phyloP scores from a whole-genome alignment of 2,329 filamentous ascomycete species.

The Colletotrichum sp. region DNA sequence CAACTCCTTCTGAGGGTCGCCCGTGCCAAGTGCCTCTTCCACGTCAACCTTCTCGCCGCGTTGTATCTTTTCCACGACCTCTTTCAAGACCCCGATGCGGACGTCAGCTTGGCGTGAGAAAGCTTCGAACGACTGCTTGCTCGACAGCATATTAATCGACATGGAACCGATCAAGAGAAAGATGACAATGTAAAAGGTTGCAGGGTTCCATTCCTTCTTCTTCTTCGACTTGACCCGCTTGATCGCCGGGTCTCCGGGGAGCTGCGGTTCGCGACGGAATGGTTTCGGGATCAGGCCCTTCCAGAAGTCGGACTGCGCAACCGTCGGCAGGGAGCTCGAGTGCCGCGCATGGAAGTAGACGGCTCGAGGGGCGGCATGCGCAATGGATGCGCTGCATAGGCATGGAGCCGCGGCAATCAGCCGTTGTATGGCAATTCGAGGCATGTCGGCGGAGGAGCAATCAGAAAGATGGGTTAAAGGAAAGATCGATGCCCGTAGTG shows the following conservation, averaged over 20 bases:
- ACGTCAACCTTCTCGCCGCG: constrained; percentile 83
- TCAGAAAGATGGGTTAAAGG: neutral
- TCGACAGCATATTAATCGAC: constrained; percentile 87
- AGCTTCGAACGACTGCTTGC: constrained; percentile 76
- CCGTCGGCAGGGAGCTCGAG: constrained; percentile 50
- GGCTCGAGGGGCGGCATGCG: neutral
- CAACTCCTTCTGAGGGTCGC: constrained; percentile 73
- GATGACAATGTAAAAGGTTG: constrained; percentile 81
- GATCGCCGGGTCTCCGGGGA: constrained; percentile 30
- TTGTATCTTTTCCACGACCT: constrained; percentile 75
- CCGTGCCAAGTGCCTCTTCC: constrained; percentile 79
- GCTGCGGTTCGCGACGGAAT: constrained; percentile 51
- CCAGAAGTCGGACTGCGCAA: constrained; percentile 70
- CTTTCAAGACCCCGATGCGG: constrained; percentile 76
- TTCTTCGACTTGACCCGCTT: constrained; percentile 44
- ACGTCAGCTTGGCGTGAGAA: constrained; percentile 80
- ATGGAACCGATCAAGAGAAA: constrained; percentile 92
- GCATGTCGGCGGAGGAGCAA: neutral
- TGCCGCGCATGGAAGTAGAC: constrained; percentile 24
- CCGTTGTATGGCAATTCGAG: neutral
- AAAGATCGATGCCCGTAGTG: neutral
- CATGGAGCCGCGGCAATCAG: constrained; percentile 1
- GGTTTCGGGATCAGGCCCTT: constrained; percentile 71
- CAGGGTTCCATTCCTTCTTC: constrained; percentile 76
- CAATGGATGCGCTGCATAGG: neutral